Base-by-base conservation (phyloP, 1,139 yeast species). In the Magnusiomyces fungicola region DNA sequence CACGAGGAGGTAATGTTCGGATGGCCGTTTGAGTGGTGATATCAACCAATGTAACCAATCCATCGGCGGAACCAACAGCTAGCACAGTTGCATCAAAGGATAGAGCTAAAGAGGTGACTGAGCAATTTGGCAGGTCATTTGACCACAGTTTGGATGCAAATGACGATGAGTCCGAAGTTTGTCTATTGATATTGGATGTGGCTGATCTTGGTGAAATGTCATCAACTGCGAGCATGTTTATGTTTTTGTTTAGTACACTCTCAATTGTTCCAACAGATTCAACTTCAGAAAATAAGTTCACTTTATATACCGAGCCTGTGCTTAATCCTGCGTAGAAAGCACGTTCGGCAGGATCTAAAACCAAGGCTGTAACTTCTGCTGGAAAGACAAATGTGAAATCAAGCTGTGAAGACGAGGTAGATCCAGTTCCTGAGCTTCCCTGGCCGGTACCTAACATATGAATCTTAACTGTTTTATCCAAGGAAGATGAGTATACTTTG, bases 281-380 rank as follows among this genome's bases (percentile, higher is more conserved):
- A 5, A 32, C 36, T 32, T 32, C 36, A 5, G 36, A 7, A 14
- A 12, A 86, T 50, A 86, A 64, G 16, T 81, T 77, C 12, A 86
- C 72, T 23, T 70, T 65, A 56, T 83, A 71, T 39, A 87, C 76
- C 19, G 67, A 61, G 14, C 97, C 97, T 54, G 79, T 74, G 1
- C 67, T 61, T 30, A 83, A 67, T 1, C 96, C 97, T 2, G 76
- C 79, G 63, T 85, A 92, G 0, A 85, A 54, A 1, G 80, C 75
- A 56, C 97, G 73, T 59, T 82, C 88, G 0, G 92, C 87, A 0
- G 95, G 90, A 63, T 92, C 98, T n/a, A 78, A 69, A 0, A 80
- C 74, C 18, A 92, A 55, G 21, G 83, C 70, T 22, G 76, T 75
- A 10, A 86, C 75, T 0, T 84, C 74, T 25, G 67, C 62, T 1